Conservation (phyloP, 176 grass and related monocot genomes). For the Saccharum spontaneum region DNA sequence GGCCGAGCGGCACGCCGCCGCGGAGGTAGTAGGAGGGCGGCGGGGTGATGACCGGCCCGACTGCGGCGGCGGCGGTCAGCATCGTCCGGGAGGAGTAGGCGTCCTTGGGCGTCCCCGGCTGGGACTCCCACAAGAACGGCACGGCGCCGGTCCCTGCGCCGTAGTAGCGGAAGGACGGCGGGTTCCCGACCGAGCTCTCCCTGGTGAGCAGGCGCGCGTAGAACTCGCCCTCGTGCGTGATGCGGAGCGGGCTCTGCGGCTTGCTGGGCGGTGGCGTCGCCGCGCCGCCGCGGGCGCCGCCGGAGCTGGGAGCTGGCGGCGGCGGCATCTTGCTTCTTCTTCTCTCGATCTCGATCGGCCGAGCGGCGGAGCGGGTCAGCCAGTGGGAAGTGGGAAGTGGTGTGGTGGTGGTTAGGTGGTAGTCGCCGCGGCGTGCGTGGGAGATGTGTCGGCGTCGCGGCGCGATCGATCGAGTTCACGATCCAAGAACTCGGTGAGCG, state of each 20-base stretch:
- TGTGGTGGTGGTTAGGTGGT: neutral
- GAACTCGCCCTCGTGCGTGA: conserved; percentile 81
- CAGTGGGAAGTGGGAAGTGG: neutral
- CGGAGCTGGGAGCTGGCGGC: neutral
- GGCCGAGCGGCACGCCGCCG: neutral
- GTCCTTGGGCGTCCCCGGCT: conserved; percentile 81
- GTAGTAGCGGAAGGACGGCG: conserved; percentile 93
- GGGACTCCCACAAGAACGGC: conserved; percentile 91
- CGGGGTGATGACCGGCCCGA: conserved; percentile 53
- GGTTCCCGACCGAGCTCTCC: conserved; percentile 63
- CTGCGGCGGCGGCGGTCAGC: neutral
- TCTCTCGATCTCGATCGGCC: neutral
- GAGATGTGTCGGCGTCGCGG: neutral
- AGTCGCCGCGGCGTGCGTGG: neutral
- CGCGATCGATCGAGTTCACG: neutral
- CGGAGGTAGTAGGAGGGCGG: conserved; percentile 64
- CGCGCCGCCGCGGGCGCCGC: neutral
- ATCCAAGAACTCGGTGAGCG: conserved; percentile 37
- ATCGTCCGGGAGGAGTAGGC: conserved; percentile 12
- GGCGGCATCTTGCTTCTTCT: neutral
- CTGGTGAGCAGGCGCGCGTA: conserved; percentile 82
- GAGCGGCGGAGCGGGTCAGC: no score
- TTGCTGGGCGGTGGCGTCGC: conserved; percentile 20
- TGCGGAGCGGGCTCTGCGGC: conserved; percentile 49
- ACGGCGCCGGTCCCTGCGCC: conserved; percentile 68